These are phyloP conservation scores for Eimeria maxima DNA, from an alignment of 169 alveolate genomes.

Conservation along the genomic window DNA sequence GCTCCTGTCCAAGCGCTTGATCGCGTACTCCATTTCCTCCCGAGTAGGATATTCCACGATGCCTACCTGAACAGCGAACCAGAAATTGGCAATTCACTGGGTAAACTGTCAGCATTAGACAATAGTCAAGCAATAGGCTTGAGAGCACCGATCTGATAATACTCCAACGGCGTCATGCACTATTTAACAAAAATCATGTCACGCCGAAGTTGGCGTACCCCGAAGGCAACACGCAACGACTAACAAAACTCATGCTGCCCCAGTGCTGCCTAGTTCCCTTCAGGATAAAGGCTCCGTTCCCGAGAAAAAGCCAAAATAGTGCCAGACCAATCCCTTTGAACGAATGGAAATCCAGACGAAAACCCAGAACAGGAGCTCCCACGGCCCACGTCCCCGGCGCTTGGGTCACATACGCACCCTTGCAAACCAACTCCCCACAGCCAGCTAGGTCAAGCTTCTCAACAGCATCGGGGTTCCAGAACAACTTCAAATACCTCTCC, in stretches of 20 bases:
- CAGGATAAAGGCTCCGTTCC: conserved; percentile 36
- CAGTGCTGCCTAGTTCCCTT: conserved; percentile 41
- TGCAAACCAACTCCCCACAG: conserved; percentile 35
- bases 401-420: conserved; percentile 52
- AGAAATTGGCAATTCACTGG: neutral
- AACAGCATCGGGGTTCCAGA: conserved; percentile 61
- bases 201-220: conserved; percentile 47
- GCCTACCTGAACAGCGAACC: conserved; percentile 45
- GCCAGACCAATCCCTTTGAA: conserved; percentile 49
- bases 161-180: neutral
- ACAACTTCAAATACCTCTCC: conserved; percentile 48
- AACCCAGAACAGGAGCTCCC: conserved; percentile 41
- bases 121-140: neutral
- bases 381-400: conserved; percentile 55
- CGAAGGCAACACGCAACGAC: neutral
- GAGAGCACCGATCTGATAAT: neutral
- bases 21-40: conserved; percentile 73
- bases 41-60: conserved; percentile 57
- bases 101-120: neutral
- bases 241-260: conserved; percentile 20
- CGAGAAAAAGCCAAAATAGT: conserved; percentile 31
- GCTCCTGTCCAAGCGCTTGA: conserved; percentile 70
- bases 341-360: conserved; percentile 13
- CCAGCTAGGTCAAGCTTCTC: conserved; percentile 39
- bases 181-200: neutral